phyloP scores from a whole-genome alignment of 106 monocot species.

The Gastrodia elata region DNA sequence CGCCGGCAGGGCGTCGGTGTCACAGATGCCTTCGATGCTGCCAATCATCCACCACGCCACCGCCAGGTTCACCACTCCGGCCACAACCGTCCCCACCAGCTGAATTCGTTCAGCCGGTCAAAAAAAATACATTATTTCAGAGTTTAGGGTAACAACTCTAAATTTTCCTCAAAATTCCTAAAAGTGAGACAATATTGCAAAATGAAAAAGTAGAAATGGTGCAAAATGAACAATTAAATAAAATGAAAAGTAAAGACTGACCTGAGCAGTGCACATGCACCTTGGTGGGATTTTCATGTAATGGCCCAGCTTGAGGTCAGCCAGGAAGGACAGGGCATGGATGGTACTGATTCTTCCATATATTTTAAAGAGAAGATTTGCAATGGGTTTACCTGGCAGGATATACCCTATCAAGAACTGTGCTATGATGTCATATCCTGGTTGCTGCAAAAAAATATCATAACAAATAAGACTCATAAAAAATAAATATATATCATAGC shows the following conservation, averaged over 20 bases:
- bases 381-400: conserved; percentile 80
- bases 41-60: conserved; percentile 97
- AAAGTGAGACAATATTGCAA: too few species aligned
- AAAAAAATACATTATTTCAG: not conserved
- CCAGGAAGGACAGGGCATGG: conserved; percentile 76
- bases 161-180: too few species aligned
- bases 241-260: not conserved
- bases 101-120: conserved; percentile 19
- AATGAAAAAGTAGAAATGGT: not conserved
- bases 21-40: conserved; percentile 66
- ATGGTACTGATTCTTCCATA: conserved; percentile 83
- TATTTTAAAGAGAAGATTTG: conserved; percentile 79
- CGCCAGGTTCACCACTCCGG: conserved; percentile 53
- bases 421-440: conserved; percentile 92
- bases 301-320: conserved; percentile 88
- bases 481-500: not conserved
- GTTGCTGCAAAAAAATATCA: conserved; percentile 55
- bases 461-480: not conserved
- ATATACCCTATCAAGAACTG: conserved; percentile 82
- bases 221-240: not conserved
- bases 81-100: conserved; percentile 73
- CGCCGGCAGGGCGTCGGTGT: conserved; percentile 46
- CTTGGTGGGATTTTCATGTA: conserved; percentile 95
- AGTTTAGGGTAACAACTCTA: too few species aligned
- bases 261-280: conserved; percentile 94